Percentiles rank a stretch among this genome's conserved stretches.
phyloP scores from a whole-genome alignment of 257 asterid species.

The Solanum sejunctum region DNA sequence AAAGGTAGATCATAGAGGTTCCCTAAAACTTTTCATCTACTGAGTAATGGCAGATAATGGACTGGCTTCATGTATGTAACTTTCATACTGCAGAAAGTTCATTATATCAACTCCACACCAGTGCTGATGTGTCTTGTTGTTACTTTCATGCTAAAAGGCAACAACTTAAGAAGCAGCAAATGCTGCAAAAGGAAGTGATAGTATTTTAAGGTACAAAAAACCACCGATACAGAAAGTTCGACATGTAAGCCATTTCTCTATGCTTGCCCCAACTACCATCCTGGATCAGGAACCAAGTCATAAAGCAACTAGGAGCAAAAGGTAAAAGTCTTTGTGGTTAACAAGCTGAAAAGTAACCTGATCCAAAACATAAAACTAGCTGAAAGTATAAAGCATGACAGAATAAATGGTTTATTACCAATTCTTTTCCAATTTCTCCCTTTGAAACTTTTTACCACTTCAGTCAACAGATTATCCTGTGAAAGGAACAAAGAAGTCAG shows the following conservation, averaged over 20 bases:
- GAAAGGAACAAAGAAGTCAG: slow-evolving; percentile 2
- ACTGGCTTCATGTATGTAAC: not conserved
- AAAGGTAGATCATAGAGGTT: not conserved
- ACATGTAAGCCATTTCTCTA: not conserved
- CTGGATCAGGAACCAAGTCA: not conserved
- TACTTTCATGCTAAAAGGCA: not conserved
- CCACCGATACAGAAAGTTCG: not conserved
- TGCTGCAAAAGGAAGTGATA: not conserved
- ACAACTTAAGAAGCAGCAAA: not conserved
- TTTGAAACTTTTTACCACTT: slow-evolving; percentile 39
- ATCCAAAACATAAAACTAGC: not conserved
- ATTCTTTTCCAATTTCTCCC: slow-evolving; percentile 73
- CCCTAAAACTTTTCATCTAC: not conserved
- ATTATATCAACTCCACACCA: not conserved
- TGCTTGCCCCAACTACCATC: not conserved
- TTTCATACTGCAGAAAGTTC: not conserved
- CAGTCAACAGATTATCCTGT: slow-evolving; percentile 55
- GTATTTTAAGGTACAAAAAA: not conserved
- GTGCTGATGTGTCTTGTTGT: not conserved
- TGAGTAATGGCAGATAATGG: not conserved
- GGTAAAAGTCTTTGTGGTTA: not conserved
- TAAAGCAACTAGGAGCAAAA: not conserved
- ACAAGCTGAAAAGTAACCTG: not conserved
- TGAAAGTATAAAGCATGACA: not conserved
- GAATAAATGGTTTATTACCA: slow-evolving; percentile 19